Evolutionary conservation across 345 rosid species (phyloP), one percentile per base, ranked within the genome.

Genomic region (Psidium friedrichsthalianum): DNA sequence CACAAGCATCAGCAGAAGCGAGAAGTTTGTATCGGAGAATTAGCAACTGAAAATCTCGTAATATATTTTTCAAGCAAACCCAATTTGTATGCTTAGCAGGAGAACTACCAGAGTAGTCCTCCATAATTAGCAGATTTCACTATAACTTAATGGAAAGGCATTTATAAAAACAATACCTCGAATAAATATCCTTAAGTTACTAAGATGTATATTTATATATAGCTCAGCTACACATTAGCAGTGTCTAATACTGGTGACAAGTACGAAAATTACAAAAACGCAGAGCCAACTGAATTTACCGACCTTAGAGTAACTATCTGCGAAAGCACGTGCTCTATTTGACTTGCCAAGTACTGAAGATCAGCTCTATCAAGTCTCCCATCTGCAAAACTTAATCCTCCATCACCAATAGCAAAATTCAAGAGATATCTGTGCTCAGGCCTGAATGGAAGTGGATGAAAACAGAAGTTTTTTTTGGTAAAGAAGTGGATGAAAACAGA

Each of bases 271-370:
- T 29, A 22, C 47, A 56, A 49, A 49, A 82, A 52, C 16, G 49
- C 47, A 21, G 27, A 86, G 49, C 47, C 74, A 61, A 61, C 42
- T 36, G 47, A 55, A 56, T 55, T 55, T 22, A 87, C 93, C 36
- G 85, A 97, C 98, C 99, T 97, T 97, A 81, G 99, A 97, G 91
- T 92, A 96, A 89, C 96, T 96, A 86, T 97, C 99, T 56, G 99
- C 97, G 87, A 93, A 97, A 49, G 98, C 94, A 51, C 98, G 95
- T 10, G 96, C 93, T 87, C 93, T 90, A 86, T 95, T 94, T 85
- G 91, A 82, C 87, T 91, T 92, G 87, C 95, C 94, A 56, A 92
- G 87, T 93, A 97, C 84, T 91, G 92, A 83, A 96, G 86, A 90
- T 97, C 99, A 57, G 96, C 98, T 69, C 88, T 94, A 90, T 93